Conservation (phyloP, 2,329 filamentous ascomycete species). For the Fusarium duplospermum region DNA sequence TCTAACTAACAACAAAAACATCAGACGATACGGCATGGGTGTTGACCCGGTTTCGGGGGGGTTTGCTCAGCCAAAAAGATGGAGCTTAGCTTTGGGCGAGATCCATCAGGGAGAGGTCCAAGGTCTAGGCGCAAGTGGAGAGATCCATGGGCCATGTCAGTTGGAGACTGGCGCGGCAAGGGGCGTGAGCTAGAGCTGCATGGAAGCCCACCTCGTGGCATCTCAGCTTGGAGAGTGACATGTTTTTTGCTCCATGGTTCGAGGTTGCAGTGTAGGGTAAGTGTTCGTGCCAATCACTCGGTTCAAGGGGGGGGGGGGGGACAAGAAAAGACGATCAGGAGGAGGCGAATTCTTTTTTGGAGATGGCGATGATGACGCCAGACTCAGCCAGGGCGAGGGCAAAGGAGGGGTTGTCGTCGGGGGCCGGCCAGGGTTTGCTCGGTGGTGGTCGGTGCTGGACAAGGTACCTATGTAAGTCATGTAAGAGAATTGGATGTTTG, state of each 20-base stretch:
- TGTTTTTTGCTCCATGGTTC: not conserved
- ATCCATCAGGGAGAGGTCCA: constrained; percentile 4
- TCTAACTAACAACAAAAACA: constrained; percentile 7
- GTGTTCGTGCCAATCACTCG: constrained; percentile 1
- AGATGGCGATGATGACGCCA: constrained; percentile 21
- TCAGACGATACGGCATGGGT: constrained; percentile 31
- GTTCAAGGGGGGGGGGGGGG: not conserved
- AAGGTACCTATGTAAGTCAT: constrained; percentile 4
- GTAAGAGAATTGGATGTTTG: constrained; percentile 24
- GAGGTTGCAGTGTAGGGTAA: constrained; percentile 35
- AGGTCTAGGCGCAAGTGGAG: constrained; percentile 40
- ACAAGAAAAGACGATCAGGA: constrained; percentile 18
- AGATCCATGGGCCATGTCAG: constrained; percentile 20
- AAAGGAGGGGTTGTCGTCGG: not conserved
- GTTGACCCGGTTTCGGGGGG: constrained; percentile 31
- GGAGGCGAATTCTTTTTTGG: not conserved
- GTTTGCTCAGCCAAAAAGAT: constrained; percentile 3
- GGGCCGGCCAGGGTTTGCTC: not conserved
- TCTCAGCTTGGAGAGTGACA: constrained; percentile 24
- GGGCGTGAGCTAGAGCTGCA: constrained; percentile 41
- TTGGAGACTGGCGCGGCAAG: constrained; percentile 38
- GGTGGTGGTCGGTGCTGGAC: constrained; percentile 12
- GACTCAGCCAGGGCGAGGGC: not conserved
- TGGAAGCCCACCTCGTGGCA: constrained; percentile 42
- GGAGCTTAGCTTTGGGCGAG: constrained; percentile 8